Evolutionary conservation across 169 alveolate species (phyloP), one percentile per base, ranked within the genome.

Genomic region (Eimeria praecox): DNA sequence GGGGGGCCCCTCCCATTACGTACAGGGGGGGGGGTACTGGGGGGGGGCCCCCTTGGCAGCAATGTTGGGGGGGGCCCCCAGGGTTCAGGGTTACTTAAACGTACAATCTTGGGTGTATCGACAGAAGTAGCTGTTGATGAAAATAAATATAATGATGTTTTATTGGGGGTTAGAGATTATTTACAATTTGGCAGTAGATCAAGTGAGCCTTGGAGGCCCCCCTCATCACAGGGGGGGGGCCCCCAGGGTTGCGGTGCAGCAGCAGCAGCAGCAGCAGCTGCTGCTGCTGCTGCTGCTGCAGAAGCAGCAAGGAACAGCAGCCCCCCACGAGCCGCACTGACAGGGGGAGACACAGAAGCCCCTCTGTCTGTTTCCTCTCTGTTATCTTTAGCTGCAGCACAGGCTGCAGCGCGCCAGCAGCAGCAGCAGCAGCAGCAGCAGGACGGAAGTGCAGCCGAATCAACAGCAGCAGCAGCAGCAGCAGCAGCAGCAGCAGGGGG

Each of bases 291-390:
- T 38, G 62, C 73, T 46, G 71, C 22, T 27, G n/a, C 66, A 49
- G 44, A 40, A 35, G 44, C 42, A 46, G 90, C 90, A 42, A n/a
- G 64, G 42, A 30, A 49, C 24, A 27, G 89, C 59, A 80, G 38
- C 5, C 66, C 64, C 10, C 30, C 69, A 46, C n/a, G 30, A 40
- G 64, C 89, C 18, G 64, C 33, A 4, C 8, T 24, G 20, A 22
- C 56, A 40, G 90, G 42, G 44, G 90, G 42, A 8, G 90, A 1
- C 38, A 0, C 46, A 10, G 46, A 27, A 4, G 66, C 95, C 78
- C 98, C 97, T 95, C 99, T 97, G 9, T 73, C 83, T 33, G 96
- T 96, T 97, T 98, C 99, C 0, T 91, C 92, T n/a, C 89, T 78
- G 40, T 78, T 30, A 49, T 38, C 44, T 78, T 56, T 38, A 80